Conservation (phyloP, 2,329 filamentous ascomycete genomes). For the Stemphylium beticola region DNA sequence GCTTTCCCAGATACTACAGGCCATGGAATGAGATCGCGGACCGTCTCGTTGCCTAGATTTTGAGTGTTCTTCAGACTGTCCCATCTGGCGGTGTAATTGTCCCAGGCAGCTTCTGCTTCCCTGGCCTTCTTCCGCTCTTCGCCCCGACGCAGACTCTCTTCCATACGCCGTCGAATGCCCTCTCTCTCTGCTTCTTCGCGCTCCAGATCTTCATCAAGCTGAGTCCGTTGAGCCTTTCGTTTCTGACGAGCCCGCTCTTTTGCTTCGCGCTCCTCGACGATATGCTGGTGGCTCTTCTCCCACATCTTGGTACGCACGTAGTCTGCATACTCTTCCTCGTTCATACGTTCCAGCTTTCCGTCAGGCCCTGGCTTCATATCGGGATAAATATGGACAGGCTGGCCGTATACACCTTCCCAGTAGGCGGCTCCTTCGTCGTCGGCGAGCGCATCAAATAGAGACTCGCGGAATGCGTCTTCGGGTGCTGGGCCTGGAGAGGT, state of each 20-base stretch:
- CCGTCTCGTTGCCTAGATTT: constrained; percentile 19
- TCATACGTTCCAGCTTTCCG: constrained; percentile 79
- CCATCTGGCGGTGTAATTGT: constrained; percentile 71
- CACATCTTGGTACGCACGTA: constrained; percentile 92
- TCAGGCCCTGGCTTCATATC: constrained; percentile 59
- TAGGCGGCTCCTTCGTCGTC: constrained; percentile 95
- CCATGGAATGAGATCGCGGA: constrained; percentile 66
- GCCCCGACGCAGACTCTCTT: constrained; percentile 70
- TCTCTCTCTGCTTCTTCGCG: constrained; percentile 52
- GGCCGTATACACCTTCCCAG: constrained; percentile 96
- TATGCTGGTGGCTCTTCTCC: constrained; percentile 87
- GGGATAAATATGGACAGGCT: constrained; percentile 84
- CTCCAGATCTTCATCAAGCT: constrained; percentile 51
- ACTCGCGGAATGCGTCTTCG: constrained; percentile 84
- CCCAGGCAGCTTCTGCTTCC: constrained; percentile 67
- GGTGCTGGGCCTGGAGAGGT: constrained; percentile 54
- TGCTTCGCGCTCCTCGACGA: constrained; percentile 77
- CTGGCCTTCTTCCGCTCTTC: constrained; percentile 65
- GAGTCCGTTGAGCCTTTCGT: constrained; percentile 48
- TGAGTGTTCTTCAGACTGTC: constrained; percentile 50
- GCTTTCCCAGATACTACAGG: constrained; percentile 69
- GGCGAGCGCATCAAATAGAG: constrained; percentile 93
- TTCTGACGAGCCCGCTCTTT: constrained; percentile 55
- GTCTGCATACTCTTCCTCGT: constrained; percentile 87
- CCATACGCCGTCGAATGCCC: constrained; percentile 67